phyloP scores from a whole-genome alignment of 768 basidiomycete species.

The Rhodotorula taiwanensis region DNA sequence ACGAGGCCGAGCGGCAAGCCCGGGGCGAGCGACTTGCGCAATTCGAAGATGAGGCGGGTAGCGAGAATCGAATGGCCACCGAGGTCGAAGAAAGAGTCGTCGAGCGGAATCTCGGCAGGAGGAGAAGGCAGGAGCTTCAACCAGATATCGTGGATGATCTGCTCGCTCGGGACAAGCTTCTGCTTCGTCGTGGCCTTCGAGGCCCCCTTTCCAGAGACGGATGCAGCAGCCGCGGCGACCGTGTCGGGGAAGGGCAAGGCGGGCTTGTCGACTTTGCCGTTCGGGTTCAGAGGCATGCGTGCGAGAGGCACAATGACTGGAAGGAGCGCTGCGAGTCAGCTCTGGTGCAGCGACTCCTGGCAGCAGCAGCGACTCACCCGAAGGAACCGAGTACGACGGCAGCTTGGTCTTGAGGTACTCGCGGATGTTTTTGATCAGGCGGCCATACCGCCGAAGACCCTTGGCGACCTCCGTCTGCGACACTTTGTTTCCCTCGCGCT shows the following conservation, averaged over 20 bases:
- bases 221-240: constrained; percentile 53
- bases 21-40: constrained; percentile 82
- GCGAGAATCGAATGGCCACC: constrained; percentile 98
- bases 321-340: not conserved
- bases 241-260: constrained; percentile 98
- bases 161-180: constrained; percentile 62
- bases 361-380: constrained; percentile 55
- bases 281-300: constrained; percentile 96
- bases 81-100: constrained; percentile 96
- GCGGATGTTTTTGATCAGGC: constrained; percentile 84
- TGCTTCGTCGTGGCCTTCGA: constrained; percentile 42
- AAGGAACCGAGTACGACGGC: constrained; percentile 87
- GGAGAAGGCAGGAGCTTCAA: constrained; percentile 64
- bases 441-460: constrained; percentile 76
- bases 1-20: constrained; percentile 85
- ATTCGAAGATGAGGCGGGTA: constrained; percentile 91
- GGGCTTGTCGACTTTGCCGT: constrained; percentile 98
- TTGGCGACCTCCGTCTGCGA: constrained; percentile 59
- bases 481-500: constrained; percentile 52
- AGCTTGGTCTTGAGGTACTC: constrained; percentile 95
- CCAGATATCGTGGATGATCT: constrained; percentile 80
- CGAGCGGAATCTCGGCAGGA: constrained; percentile 60
- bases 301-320: constrained; percentile 87
- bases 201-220: constrained; percentile 39
- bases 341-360: not conserved